Percentiles rank a stretch among this genome's conserved stretches.
phyloP scores from a whole-genome alignment of 2,329 filamentous ascomycete genomes.

The Colletotrichum lupini region DNA sequence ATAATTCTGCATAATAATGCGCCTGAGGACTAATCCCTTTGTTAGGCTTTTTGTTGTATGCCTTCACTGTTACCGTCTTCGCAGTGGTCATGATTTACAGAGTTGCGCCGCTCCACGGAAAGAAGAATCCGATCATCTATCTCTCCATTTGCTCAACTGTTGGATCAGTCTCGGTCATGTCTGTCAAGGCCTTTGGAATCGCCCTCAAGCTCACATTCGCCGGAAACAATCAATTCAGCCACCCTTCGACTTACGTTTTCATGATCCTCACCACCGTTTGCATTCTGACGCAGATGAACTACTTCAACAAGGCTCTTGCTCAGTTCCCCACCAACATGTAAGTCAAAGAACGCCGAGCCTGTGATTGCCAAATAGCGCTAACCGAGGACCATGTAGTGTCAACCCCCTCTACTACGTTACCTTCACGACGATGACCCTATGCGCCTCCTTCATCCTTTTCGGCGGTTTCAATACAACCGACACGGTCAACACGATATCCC shows the following conservation, averaged over 20 bases:
- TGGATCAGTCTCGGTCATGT: constrained; percentile 98
- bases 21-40: constrained; percentile 15
- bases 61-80: constrained; percentile 81
- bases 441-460: constrained; percentile 96
- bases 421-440: constrained; percentile 93
- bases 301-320: constrained; percentile 98
- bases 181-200: constrained; percentile 98
- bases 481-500: constrained; percentile 88
- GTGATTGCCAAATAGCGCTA: constrained; percentile 17
- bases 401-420: constrained; percentile 98
- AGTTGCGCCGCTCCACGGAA: constrained; percentile 88
- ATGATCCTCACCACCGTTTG: constrained; percentile 92
- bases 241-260: constrained; percentile 97
- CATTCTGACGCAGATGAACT: constrained; percentile 99
- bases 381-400: constrained; percentile 66
- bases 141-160: constrained; percentile 98
- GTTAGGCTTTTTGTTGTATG: constrained; percentile 90
- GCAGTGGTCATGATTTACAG: constrained; percentile 96
- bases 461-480: constrained; percentile 96
- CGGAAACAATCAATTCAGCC: constrained; percentile 94
- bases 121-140: constrained; percentile 95
- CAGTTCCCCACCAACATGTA: constrained; percentile 98
- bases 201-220: constrained; percentile 94
- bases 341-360: constrained; percentile 47
- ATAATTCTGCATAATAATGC: neutral